Evolutionary conservation across 2,329 filamentous ascomycete genomes (phyloP), one percentile per base, ranked within the genome.

Genomic region (Clathrospora elynae): DNA sequence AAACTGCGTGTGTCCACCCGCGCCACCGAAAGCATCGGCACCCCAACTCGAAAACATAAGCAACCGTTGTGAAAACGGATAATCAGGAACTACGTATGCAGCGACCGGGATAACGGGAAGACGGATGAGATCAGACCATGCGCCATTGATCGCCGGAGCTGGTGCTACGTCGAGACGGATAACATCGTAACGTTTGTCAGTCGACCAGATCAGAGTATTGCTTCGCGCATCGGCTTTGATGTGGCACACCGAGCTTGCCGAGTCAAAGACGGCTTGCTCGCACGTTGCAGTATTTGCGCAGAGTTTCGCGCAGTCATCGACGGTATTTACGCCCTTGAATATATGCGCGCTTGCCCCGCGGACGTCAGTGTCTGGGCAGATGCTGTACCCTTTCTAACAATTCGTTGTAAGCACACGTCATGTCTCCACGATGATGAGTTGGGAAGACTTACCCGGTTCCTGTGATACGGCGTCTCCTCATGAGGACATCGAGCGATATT

Each of bases 1-100:
- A 35, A 62, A 60, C 18, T 62, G 59, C 4, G 59, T 62, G 4
- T 35, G 38, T 14, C 55, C 55, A 42, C 58, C 42, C 18, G 35
- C 49, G n/a, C 54, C 56, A n/a, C 56, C 56, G 31, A 63, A 63
- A 6, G 58, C 42, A 47, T 62, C 60, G 6, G 40, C 39, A 10
- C 55, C 60, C 60, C 60, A 63, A 22, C 58, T 62, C 3, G 58
- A 63, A 31, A 63, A 61, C n/a, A 57, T 44, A 13, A 63, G 53
- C 7, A 63, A 32, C 9, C 58, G 37, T 19, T 50, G 43, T 18
- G 60, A 45, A 22, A 47, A 33, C 3, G 60, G 60, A 30, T 52
- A 63, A 20, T 57, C 51, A 6, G 58, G 60, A 13, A 63, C 58
- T 31, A 63, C 41, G 19, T 63, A 63, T 13, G 60, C 60, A 20